These are phyloP conservation scores for Solanum pennellii DNA, from an alignment of 257 asterid genomes.

Conservation along the genomic window DNA sequence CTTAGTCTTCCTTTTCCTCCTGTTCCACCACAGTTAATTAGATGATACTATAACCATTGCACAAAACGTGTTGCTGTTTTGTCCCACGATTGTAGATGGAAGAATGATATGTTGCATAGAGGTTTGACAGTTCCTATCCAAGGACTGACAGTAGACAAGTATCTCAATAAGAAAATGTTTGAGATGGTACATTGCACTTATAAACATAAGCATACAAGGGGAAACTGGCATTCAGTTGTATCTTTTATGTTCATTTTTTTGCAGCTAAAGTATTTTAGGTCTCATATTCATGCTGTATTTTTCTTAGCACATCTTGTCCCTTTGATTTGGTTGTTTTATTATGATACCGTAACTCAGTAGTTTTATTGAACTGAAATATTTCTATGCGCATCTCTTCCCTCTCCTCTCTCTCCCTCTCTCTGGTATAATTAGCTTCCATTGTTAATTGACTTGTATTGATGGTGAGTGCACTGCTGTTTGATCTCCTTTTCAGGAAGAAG, in stretches of 20 bases:
- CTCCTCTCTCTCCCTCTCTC: not conserved
- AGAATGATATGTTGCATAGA: not conserved
- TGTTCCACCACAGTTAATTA: not conserved
- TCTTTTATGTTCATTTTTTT: not conserved
- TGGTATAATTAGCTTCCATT: not conserved
- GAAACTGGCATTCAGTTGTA: not conserved
- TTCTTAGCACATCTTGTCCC: not conserved
- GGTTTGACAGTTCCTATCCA: not conserved
- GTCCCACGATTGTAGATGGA: not conserved
- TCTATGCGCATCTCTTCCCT: not conserved
- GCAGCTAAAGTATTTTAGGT: not conserved
- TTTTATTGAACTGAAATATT: not conserved
- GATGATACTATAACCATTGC: not conserved
- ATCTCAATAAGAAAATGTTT: not conserved
- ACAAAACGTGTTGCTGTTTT: not conserved
- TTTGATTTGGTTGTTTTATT: not conserved
- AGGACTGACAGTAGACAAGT: not conserved
- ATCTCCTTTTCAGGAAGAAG: slow-evolving; percentile 45
- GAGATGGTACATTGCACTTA: not conserved
- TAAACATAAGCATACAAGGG: not conserved
- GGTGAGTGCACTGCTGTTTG: not conserved
- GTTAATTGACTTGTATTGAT: not conserved
- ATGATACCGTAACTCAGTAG: not conserved
- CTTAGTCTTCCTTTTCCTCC: not conserved
- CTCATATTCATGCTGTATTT: not conserved